These are phyloP conservation scores for Trichophyton benhamiae DNA, from an alignment of 2,329 filamentous ascomycete genomes.

Conservation along the genomic window DNA sequence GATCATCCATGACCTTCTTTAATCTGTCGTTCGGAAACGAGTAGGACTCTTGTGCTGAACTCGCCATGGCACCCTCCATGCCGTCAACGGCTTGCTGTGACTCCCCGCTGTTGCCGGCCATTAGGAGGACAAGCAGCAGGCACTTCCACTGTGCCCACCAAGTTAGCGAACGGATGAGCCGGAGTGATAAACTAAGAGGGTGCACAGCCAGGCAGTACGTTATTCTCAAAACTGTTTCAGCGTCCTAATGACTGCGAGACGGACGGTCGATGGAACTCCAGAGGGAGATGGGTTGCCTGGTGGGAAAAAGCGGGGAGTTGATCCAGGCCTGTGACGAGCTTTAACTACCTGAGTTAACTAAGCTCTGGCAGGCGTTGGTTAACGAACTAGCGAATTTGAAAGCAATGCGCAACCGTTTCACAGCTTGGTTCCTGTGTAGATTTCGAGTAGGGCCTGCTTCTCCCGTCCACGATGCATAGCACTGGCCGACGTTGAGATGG, in stretches of 20 bases:
- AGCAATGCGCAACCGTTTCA: background rate
- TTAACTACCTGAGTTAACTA: too few relatives aligned
- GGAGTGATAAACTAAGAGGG: background rate
- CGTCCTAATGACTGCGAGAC: background rate
- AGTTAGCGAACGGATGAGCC: background rate
- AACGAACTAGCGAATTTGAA: background rate
- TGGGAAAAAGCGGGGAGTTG: background rate
- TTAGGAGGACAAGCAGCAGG: background rate
- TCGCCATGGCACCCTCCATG: background rate
- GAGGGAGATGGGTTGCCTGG: background rate
- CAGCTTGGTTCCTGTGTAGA: background rate
- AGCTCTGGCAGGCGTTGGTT: background rate
- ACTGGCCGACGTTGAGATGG: background rate
- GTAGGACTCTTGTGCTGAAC: slow-evolving; percentile 19
- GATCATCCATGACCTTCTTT: slow-evolving; percentile 36
- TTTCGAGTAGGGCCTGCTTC: background rate
- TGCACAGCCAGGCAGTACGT: background rate
- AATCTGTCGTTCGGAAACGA: slow-evolving; percentile 34
- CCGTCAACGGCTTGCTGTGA: background rate
- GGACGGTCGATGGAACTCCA: background rate
- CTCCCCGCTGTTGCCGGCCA: background rate
- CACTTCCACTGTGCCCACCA: background rate
- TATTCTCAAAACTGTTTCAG: background rate
- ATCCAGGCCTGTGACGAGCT: background rate
- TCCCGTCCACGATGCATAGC: background rate